Percentiles rank a stretch among this genome's conserved stretches.
Conservation (phyloP, 768 basidiomycete species). For the Mycena epipterygia region DNA sequence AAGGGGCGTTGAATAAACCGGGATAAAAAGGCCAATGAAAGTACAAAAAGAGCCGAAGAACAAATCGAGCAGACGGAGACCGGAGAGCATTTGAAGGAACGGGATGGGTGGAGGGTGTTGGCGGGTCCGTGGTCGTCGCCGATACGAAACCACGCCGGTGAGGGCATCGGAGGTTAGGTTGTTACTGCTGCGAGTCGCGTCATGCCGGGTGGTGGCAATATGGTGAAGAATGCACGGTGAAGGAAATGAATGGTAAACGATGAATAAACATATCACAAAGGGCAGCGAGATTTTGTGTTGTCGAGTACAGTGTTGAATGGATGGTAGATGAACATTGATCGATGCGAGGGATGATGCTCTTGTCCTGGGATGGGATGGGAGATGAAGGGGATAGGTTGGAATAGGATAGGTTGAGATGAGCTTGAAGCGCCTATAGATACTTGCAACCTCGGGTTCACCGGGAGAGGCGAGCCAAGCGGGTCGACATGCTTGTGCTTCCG, state of each 20-base stretch:
- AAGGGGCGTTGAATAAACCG: background rate
- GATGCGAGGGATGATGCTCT: slow-evolving; percentile 16
- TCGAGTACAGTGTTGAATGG: slow-evolving; percentile 31
- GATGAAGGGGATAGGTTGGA: slow-evolving; percentile 28
- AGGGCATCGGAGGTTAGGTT: slow-evolving; percentile 34
- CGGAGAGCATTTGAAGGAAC: slow-evolving; percentile 35
- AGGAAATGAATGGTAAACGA: slow-evolving; percentile 16
- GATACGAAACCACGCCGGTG: background rate
- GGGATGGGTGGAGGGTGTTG: slow-evolving; percentile 9
- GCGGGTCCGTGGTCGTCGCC: background rate
- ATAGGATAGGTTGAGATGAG: slow-evolving; percentile 34
- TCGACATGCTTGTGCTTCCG: slow-evolving; percentile 14
- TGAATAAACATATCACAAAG: slow-evolving; percentile 35
- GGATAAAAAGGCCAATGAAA: background rate
- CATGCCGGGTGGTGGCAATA: slow-evolving; percentile 16
- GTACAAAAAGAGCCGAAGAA: slow-evolving; percentile 36
- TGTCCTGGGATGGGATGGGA: slow-evolving; percentile 3
- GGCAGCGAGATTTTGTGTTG: slow-evolving; percentile 18
- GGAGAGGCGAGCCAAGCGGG: slow-evolving; percentile 7
- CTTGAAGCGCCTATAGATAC: slow-evolving; percentile 30
- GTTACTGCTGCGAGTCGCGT: slow-evolving; percentile 33
- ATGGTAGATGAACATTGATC: slow-evolving; percentile 33
- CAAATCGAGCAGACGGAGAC: slow-evolving; percentile 39
- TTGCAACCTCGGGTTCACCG: slow-evolving; percentile 22
- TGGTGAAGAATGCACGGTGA: slow-evolving; percentile 16